These are phyloP conservation scores for Xylaria bambusicola DNA, from an alignment of 495 filamentous ascomycete species.

Conservation along the genomic window DNA sequence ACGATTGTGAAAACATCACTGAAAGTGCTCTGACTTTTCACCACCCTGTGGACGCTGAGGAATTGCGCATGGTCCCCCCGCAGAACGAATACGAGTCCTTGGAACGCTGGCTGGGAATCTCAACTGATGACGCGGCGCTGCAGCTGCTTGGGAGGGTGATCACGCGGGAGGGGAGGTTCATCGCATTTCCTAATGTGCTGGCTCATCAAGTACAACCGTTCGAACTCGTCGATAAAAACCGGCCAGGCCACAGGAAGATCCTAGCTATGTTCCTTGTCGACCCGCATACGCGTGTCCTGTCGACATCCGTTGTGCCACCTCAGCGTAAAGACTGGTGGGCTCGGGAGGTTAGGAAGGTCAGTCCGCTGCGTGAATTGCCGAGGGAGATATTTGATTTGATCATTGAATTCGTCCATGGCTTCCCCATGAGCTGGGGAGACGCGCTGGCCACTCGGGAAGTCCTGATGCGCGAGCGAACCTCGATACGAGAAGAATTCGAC, in stretches of 20 bases:
- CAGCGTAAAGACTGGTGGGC: slow-evolving; percentile 50
- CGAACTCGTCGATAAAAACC: slow-evolving; percentile 44
- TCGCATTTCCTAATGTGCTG: slow-evolving; percentile 45
- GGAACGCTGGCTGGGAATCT: slow-evolving; percentile 25
- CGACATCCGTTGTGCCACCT: slow-evolving; percentile 59
- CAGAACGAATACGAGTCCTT: slow-evolving; percentile 27
- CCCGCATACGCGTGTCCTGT: slow-evolving; percentile 52
- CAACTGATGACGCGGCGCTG: slow-evolving; percentile 21
- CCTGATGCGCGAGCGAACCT: slow-evolving; percentile 27
- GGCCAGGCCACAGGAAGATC: slow-evolving; percentile 58
- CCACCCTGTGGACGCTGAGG: slow-evolving; percentile 29
- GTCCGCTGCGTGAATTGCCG: slow-evolving; percentile 17
- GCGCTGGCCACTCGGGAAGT: slow-evolving; percentile 18
- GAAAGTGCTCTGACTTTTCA: slow-evolving; percentile 55
- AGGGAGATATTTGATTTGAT: slow-evolving; percentile 30
- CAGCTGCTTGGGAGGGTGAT: slow-evolving; percentile 39
- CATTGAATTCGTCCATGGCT: slow-evolving; percentile 21
- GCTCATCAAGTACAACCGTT: slow-evolving; percentile 58
- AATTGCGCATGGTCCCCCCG: slow-evolving; percentile 19
- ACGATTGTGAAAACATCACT: slow-evolving; percentile 63
- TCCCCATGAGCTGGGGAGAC: slow-evolving; percentile 28
- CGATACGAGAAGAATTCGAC: not conserved
- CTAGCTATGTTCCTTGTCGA: slow-evolving; percentile 62
- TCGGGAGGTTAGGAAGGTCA: slow-evolving; percentile 25
- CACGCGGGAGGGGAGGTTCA: slow-evolving; percentile 35